These are phyloP conservation scores for Lachnellula willkommii DNA, from an alignment of 2,329 filamentous ascomycete species.

Conservation along the genomic window DNA sequence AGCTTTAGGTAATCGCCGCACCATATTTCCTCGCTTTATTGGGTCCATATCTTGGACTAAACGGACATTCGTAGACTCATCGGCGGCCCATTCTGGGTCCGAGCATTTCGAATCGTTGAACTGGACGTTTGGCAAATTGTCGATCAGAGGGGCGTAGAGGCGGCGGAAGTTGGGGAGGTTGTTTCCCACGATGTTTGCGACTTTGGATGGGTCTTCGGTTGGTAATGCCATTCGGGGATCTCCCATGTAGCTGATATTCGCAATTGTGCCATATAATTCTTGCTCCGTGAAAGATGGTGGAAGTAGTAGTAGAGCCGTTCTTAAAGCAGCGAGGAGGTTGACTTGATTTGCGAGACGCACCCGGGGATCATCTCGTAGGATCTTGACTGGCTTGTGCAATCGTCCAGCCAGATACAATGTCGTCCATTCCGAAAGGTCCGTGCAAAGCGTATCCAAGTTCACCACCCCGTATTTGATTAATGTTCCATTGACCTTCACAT, in stretches of 20 bases:
- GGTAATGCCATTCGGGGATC: slow-evolving; percentile 93
- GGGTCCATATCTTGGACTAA: slow-evolving; percentile 91
- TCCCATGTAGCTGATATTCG: slow-evolving; percentile 87
- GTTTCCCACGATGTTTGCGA: slow-evolving; percentile 86
- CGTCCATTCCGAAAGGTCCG: slow-evolving; percentile 84
- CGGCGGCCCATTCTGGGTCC: slow-evolving; percentile 57
- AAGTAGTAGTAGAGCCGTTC: slow-evolving; percentile 81
- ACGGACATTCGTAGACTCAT: slow-evolving; percentile 57
- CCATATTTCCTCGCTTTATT: slow-evolving; percentile 88
- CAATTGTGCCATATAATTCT: slow-evolving; percentile 84
- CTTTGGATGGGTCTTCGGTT: slow-evolving; percentile 87
- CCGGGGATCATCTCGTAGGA: slow-evolving; percentile 85
- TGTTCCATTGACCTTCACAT: slow-evolving; percentile 88
- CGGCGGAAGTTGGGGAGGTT: slow-evolving; percentile 89
- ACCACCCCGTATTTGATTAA: slow-evolving; percentile 98
- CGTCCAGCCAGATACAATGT: slow-evolving; percentile 94
- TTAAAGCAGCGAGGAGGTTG: slow-evolving; percentile 86
- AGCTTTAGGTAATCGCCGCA: slow-evolving; percentile 76
- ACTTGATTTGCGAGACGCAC: slow-evolving; percentile 94
- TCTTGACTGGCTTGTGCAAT: slow-evolving; percentile 96
- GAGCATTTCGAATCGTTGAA: slow-evolving; percentile 63
- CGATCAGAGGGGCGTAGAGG: slow-evolving; percentile 83
- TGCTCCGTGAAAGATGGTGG: slow-evolving; percentile 80
- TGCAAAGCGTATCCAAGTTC: slow-evolving; percentile 82
- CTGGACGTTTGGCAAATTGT: slow-evolving; percentile 80